Evolutionary conservation across 2,329 filamentous ascomycete species (phyloP).

Genomic region (Lasiodiplodia sp.): DNA sequence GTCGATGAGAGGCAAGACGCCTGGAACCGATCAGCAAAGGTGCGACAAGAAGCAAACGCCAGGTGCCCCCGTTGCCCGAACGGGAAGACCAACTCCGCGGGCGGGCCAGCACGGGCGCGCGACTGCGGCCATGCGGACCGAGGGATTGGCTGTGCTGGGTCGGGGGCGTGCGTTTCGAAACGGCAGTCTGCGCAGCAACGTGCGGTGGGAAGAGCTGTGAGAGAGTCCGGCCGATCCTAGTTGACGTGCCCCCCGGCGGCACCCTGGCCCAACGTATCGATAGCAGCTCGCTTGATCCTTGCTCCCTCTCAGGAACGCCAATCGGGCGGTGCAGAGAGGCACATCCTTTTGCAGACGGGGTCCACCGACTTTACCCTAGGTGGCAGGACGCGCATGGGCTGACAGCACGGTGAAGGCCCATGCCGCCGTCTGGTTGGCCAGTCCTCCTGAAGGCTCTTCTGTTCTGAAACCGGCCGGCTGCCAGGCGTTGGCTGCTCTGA

Average conservation of each 20-base stretch:
- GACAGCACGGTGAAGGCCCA: background rate
- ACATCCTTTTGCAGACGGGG: background rate
- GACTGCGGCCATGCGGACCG: background rate
- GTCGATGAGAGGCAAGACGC: slow-evolving; percentile 6
- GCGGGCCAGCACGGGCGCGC: background rate
- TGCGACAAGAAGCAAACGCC: slow-evolving; percentile 7
- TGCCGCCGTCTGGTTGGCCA: slow-evolving; percentile 5
- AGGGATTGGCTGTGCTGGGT: slow-evolving; percentile 12
- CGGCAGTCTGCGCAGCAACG: slow-evolving; percentile 1
- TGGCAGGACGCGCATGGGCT: slow-evolving; percentile 1
- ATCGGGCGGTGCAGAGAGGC: background rate
- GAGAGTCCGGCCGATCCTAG: background rate
- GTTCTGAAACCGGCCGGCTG: slow-evolving; percentile 1
- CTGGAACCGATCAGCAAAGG: slow-evolving; percentile 16
- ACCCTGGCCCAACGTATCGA: background rate
- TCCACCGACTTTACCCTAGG: background rate
- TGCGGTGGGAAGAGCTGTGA: slow-evolving; percentile 3
- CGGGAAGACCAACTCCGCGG: background rate
- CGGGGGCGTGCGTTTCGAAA: slow-evolving; percentile 16
- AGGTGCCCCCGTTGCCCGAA: background rate
- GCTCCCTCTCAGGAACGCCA: background rate
- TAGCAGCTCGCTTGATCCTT: background rate
- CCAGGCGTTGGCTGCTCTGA: background rate
- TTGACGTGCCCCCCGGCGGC: background rate
- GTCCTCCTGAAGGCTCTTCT: background rate